Evolutionary conservation across 495 filamentous ascomycete species (phyloP).

Genomic region (Aspergillus indologenus): DNA sequence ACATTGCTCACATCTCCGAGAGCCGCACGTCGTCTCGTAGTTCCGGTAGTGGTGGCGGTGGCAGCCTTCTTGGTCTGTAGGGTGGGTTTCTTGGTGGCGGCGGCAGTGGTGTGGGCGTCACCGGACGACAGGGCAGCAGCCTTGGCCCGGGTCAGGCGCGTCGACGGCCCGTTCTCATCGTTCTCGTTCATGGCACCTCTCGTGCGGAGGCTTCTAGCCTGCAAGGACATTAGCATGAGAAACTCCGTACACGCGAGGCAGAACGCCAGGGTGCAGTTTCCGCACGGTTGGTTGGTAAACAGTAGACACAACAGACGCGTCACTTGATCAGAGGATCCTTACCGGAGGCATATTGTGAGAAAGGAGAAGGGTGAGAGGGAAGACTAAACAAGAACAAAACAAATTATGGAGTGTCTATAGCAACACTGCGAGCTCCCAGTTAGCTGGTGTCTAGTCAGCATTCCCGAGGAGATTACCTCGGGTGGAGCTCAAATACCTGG

Average conservation of each 20-base stretch:
- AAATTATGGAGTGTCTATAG: conserved; percentile 24
- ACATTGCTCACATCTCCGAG: conserved; percentile 96
- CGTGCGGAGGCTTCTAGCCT: conserved; percentile 57
- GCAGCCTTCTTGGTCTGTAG: conserved; percentile 72
- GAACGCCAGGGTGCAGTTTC: not conserved
- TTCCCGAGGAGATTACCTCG: conserved; percentile 38
- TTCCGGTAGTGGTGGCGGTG: conserved; percentile 47
- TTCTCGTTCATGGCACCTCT: conserved; percentile 84
- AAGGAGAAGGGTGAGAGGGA: conserved; percentile 21
- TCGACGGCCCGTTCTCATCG: conserved; percentile 79
- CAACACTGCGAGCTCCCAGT: conserved; percentile 26
- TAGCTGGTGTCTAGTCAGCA: conserved; percentile 35
- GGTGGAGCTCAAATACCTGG: conserved; percentile 42
- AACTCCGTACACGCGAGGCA: conserved; percentile 7
- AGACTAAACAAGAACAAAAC: conserved; percentile 27
- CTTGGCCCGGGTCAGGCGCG: conserved; percentile 90
- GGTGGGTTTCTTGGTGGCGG: conserved; percentile 59
- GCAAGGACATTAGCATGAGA: conserved; percentile 18
- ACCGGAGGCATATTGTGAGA: conserved; percentile 41
- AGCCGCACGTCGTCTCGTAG: conserved; percentile 66
- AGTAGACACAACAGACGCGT: conserved; percentile 18
- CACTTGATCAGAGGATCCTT: conserved; percentile 28
- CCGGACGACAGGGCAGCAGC: conserved; percentile 64
- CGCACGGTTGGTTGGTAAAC: not conserved
- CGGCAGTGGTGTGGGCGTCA: conserved; percentile 51